Base-by-base conservation (phyloP, 495 filamentous ascomycete species). In the Penicillium taxi region DNA sequence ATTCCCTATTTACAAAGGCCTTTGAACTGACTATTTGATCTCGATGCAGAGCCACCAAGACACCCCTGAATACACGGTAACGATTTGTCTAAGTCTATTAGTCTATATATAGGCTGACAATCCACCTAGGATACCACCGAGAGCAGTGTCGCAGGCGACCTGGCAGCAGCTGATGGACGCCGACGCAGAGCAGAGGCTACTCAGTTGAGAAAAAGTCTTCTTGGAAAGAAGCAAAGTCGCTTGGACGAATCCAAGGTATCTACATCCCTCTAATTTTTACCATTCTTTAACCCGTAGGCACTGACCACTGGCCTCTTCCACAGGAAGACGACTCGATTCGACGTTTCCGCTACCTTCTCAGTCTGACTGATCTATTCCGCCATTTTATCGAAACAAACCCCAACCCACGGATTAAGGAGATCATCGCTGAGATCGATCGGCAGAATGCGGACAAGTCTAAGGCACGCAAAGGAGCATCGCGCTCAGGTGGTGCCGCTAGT, bases 381-480 rank as follows among this genome's bases (percentile, higher is more conserved):
- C 93, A 99, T 62, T 99, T 99, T 61, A 99, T 99, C 66, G 88
- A 96, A 53, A 82, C 88, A 13, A 99, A 94, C 53, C 91, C 88
- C 2, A 85, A 96, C 47, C 89, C 89, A 0, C 79, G 79, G 24
- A 86, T 96, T 53, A 82, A 90, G 48, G 82, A 90, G 27, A 84
- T 96, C 36, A 87, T 96, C 72, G 74, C 74, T 7, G 85, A 96
- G 58, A 96, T 96, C 50, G 89, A 96, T 56, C 78, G 81, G 16
- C 86, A 94, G 56, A 88, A 96, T 58, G 82, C 76, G 12, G 85
- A 93, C 45, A 77, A 80, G 26, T 68, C 63, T 13, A 84, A 73
- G 50, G 67, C 70, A 8, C 84, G 81, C 58, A 86, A 84, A 50
- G 82, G 78, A 21, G 73, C 78, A 35, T 69, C 76, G 44, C 80